Evolutionary conservation across 768 basidiomycete species (phyloP).

Genomic region (Boletus subparvulus): DNA sequence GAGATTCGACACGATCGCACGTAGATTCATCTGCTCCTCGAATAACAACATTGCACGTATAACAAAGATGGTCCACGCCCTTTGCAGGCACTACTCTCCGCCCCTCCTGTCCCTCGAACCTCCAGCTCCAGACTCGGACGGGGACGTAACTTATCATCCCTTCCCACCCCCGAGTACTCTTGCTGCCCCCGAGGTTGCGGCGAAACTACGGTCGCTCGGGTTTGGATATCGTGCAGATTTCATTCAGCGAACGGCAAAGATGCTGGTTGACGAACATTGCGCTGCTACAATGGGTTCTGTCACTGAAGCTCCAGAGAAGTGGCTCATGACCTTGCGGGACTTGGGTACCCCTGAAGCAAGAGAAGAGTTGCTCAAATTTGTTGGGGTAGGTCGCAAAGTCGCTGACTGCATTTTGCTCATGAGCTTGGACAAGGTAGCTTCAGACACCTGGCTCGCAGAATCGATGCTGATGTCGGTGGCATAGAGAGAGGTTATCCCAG

Average conservation of each 20-base stretch:
- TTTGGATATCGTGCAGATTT: constrained; percentile 96
- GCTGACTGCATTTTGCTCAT: constrained; percentile 93
- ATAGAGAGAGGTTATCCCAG: constrained; percentile 86
- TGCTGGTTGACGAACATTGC: constrained; percentile 63
- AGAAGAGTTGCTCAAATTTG: constrained; percentile 72
- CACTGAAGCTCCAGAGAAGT: constrained; percentile 55
- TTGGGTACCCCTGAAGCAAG: constrained; percentile 59
- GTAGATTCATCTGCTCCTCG: constrained; percentile 94
- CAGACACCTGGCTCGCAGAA: not conserved
- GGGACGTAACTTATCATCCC: constrained; percentile 57
- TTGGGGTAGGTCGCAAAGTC: constrained; percentile 95
- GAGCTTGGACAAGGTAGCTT: constrained; percentile 81
- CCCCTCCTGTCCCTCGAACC: constrained; percentile 53
- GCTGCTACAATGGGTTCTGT: not conserved
- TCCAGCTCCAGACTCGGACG: constrained; percentile 31
- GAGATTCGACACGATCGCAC: constrained; percentile 9
- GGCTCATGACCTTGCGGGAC: constrained; percentile 55
- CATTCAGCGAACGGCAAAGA: constrained; percentile 79
- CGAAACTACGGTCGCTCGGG: constrained; percentile 73
- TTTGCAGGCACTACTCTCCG: constrained; percentile 76
- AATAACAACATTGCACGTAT: constrained; percentile 97
- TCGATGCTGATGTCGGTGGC: constrained; percentile 2
- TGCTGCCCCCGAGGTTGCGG: constrained; percentile 53
- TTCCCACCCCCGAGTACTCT: constrained; percentile 82
- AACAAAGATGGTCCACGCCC: constrained; percentile 85